Conservation (phyloP, 106 monocot genomes). For the Narthecium ossifragum region DNA sequence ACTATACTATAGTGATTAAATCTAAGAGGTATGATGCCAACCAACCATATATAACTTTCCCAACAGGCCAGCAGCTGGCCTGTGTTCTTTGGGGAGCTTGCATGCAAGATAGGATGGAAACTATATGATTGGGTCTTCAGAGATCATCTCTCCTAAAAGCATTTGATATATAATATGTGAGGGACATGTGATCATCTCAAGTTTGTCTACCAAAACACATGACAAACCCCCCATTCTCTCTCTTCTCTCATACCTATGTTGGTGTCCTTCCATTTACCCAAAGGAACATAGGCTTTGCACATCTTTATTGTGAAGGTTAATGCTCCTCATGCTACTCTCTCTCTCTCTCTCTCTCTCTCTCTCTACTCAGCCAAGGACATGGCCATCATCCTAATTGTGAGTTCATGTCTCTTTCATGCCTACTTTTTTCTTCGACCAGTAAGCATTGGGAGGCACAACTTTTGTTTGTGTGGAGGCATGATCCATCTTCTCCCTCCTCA, state of each 20-base stretch:
- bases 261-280: constrained; percentile 10
- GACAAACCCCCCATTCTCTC: constrained; percentile 5
- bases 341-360: not conserved
- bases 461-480: too few relatives aligned
- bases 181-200: constrained; percentile 6
- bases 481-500: too few relatives aligned
- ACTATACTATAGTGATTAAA: too few relatives aligned
- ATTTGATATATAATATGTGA: not conserved
- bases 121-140: too few relatives aligned
- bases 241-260: not conserved
- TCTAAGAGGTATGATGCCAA: too few relatives aligned
- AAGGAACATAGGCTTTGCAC: not conserved
- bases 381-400: constrained; percentile 3
- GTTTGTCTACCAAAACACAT: constrained; percentile 17
- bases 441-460: constrained; percentile 2
- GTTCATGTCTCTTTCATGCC: not conserved
- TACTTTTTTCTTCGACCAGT: not conserved
- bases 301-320: constrained; percentile 18
- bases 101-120: too few relatives aligned
- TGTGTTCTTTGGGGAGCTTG: too few relatives aligned
- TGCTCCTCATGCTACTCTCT: constrained; percentile 5
- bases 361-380: not conserved
- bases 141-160: too few relatives aligned
- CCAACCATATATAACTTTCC: too few relatives aligned
- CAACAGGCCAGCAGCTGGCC: too few relatives aligned